Base-by-base conservation (phyloP, 176 grass and related monocot genomes). In the Cenchrus purpureus region DNA sequence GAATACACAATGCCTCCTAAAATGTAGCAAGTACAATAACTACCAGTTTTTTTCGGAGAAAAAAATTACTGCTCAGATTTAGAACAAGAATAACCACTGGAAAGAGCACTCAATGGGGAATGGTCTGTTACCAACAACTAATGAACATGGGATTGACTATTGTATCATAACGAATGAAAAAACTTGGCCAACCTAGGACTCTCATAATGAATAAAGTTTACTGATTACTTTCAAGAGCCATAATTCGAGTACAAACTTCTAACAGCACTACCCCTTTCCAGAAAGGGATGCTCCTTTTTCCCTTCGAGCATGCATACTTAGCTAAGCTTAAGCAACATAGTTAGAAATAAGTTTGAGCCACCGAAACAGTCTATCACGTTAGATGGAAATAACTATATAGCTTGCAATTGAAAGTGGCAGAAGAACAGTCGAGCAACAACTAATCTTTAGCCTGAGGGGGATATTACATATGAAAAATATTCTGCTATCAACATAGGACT, bases 11-110 rank as follows among this genome's bases (percentile, higher is more conserved):
- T 59, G 59, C 50, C 49, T 74, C 40, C 15, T 48, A 58, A 11
- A 55, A 79, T 89, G 14, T 63, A 78, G 45, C 22, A 65, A 57
- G 53, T 62, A 76, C 65, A 87, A 76, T 60, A 45, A 64, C 15
- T 75, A 71, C 15, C 56, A 45, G 7, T n/a, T 57, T 73, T 37
- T 44, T 55, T 25, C 25, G 14, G 4, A 70, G 69, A 25, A 63
- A 83, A 83, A 34, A 77, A 50, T 86, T 73, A n/a, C n/a, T 3
- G 28, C 68, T 52, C 11, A 25, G 25, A 55, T 17, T 22, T 22
- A 42, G 49, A 78, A 77, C 19, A 60, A 77, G 7, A 88, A 45
- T 56, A 44, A 34, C 62, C 45, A 65, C 10, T 55, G 53, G 77
- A 40, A 83, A 65, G 2, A 59, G 60, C 66, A 83, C 56, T 48